Base-by-base conservation (phyloP, 2,329 filamentous ascomycete species). In the Sclerotinia borealis region DNA sequence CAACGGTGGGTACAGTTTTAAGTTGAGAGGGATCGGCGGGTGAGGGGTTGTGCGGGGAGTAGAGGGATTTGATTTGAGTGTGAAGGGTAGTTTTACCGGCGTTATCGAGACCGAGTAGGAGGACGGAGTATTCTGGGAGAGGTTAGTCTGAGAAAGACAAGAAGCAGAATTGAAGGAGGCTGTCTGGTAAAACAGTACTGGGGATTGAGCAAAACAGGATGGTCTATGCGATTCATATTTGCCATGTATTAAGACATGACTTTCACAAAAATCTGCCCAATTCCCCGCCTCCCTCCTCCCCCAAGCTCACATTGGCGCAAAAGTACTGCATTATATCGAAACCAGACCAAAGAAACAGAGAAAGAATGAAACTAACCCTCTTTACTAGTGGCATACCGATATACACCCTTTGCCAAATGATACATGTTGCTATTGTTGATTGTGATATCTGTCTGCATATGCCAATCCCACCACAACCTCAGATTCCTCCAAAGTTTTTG, bases 61-160 rank as follows among this genome's bases (percentile, higher is more conserved):
- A 96, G 74, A 96, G 83, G 61, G 92, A 85, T 79, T 96, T 97
- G 77, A 98, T 92, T 77, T 97, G 93, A 75, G 96, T 92, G 78
- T 97, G 92, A 75, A 98, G 93, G 31, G 95, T 98, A 47, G 95
- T 98, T 82, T 98, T 98, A 77, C 95, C 95, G 66, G 95, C 95
- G 76, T 98, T 98, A 81, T 98, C 95, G 74, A 98, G 90, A 67
- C 95, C 95, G 72, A 98, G 90, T 70, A 98, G 89, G 74, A 98
- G 91, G 73, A 97, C 91, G 27, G 93, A 97, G 82, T 97, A 98
- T 80, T 98, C 93, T 95, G 59, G 22, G 56, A 43, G 54, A 19
- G 64, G 48, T 60, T 47, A 48, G 52, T 15, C 43, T 43, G 36
- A 52, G 45, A 55, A 19, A n/a, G 22, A 27, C 17, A 31, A n/a